A percentile compares a stretch with the other conserved stretches of the same genome.
Conservation (phyloP, 1,284 basidiomycete species). For the Cutaneotrichosporon mucoides region DNA sequence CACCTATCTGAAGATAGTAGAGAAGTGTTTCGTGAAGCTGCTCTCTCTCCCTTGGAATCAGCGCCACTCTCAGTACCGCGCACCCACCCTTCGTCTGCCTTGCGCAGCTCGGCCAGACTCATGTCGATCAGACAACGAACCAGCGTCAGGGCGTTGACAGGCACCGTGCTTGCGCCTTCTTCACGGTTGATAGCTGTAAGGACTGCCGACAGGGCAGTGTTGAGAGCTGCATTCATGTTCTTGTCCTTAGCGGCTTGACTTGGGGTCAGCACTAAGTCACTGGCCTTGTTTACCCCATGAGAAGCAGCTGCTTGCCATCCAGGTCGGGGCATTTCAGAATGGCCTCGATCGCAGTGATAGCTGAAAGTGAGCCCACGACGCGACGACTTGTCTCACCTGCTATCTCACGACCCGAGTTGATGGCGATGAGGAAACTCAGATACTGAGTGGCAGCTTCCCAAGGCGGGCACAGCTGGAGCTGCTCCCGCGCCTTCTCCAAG, state of each 20-base stretch:
- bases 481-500: background rate
- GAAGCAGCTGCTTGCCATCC: conserved; percentile 16
- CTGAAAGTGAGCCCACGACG: background rate
- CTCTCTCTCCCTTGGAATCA: background rate
- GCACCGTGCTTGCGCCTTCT: background rate
- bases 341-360: conserved; percentile 9
- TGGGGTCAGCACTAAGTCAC: too few relatives aligned
- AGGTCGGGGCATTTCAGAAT: conserved; percentile 20
- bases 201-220: background rate
- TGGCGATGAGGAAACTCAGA: conserved; percentile 18
- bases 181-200: background rate
- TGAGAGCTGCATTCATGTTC: background rate
- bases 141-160: conserved; percentile 2
- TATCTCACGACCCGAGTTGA: conserved; percentile 1
- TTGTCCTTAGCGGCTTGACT: conserved; percentile 10
- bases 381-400: background rate
- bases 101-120: conserved; percentile 2
- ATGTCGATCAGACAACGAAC: conserved; percentile 10
- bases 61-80: too few relatives aligned
- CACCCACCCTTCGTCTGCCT: background rate
- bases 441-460: conserved; percentile 22
- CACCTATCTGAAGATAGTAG: background rate
- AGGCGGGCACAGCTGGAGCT: conserved; percentile 9
- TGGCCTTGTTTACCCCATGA: too few relatives aligned
- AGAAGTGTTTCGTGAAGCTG: background rate